Evolutionary conservation across 2,329 filamentous ascomycete genomes (phyloP), one percentile per base, ranked within the genome.

Genomic region (Cercospora zeina): DNA sequence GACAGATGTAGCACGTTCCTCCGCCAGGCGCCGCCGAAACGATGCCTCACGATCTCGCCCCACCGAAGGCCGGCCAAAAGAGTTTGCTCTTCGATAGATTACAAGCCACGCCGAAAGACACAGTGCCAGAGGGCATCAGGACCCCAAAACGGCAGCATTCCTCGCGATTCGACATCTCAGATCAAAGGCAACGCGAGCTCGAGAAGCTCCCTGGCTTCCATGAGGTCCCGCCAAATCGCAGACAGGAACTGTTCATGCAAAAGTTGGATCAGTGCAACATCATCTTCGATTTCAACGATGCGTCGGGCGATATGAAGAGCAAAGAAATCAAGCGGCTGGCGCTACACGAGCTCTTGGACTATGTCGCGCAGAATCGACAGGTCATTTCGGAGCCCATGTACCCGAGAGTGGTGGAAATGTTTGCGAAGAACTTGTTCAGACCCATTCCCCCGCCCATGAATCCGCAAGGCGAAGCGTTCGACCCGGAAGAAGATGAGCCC

Each of bases 241-340:
- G 95, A 65, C 93, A 97, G 78, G 93, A 97, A 71, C 85, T 99
- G 16, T 99, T 99, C 79, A 97, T 99, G 93, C 93, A 97, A 75
- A 99, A 99, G 83, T 95, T 99, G 70, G 95, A 97, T 73, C 95
- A 99, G 77, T 99, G 95, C 82, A 99, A 99, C 75, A 96, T 99
- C 81, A 99, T 99, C 72, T 99, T 99, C 75, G 95, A 99, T 80
- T 99, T 99, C 81, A 99, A 97, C 76, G 95, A 99, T 77, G 91
- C 93, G 54, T 96, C 91, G 68, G 93, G 89, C 69, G 95, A 99
- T 75, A 97, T 99, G 93, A 99, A 99, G 78, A 96, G 93, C 53
- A 99, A 99, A 81, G 95, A 99, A 79, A 97, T 99, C 83, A 99
- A 99, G 82, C 87, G 95, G 73, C 81, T 99, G 69, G 95, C 95